Evolutionary conservation across 2,329 filamentous ascomycete genomes (phyloP), one percentile per base, ranked within the genome.

Genomic region (Berkeleyomyces basicola): DNA sequence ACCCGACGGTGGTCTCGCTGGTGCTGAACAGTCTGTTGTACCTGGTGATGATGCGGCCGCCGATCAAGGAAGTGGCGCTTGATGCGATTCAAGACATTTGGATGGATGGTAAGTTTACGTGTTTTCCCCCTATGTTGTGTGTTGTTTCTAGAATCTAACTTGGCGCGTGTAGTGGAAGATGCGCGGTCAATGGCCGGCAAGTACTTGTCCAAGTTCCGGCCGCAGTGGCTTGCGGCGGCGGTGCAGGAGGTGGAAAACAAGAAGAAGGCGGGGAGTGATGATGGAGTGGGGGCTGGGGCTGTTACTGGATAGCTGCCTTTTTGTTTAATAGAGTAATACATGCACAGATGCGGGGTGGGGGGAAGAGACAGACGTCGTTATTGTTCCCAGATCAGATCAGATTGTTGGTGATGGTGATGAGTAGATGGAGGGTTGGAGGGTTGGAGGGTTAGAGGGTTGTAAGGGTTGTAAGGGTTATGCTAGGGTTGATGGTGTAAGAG

Each of bases 41-140:
- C 67, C 71, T 86, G 69, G 81, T 84, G 55, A 83, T 86, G 75
- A 83, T 86, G 77, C 78, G 82, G 61, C 84, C 84, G 55, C 84
- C 84, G 2, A 79, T 81, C 31, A 78, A 81, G 68, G 79, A 84
- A 66, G 74, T 82, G 65, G 83, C 83, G 39, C 74, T 87, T 55
- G 82, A 86, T 68, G 79, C 81, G 1, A 79, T 87, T 62, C 80
- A 85, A 68, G 82, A 82, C 65, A 82, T 87, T 65, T 87, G 83
- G 82, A 74, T 77, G 14, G 83, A 84, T 65, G 86, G 82, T 84
- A 74, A 75, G 82, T 76, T 46, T 36, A 53, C 6, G n/a, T n/a
- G n/a, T 23, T 47, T 47, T 47, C 7, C 44, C n/a, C 16, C 23
- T 14, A 14, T 61, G 55, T 37, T 58, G 64, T n/a, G 1, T 40